Percentiles rank a stretch among this genome's conserved stretches.
These are phyloP conservation scores for Eutrema salsugineum DNA, from an alignment of 441 rosid genomes.

Conservation along the genomic window DNA sequence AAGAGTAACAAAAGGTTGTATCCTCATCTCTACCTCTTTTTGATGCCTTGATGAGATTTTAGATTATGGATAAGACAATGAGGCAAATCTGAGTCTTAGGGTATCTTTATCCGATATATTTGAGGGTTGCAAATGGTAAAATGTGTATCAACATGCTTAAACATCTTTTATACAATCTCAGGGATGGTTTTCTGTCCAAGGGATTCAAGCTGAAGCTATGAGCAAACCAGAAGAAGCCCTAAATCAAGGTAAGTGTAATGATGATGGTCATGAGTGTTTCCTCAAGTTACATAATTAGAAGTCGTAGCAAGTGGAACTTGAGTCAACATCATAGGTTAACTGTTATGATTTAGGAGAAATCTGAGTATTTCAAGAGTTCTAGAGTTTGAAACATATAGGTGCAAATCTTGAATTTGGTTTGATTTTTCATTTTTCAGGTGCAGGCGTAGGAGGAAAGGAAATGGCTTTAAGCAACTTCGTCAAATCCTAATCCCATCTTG, in stretches of 20 bases:
- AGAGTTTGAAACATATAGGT: too few species aligned
- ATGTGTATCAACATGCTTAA: background rate
- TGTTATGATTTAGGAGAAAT: background rate
- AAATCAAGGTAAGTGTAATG: background rate
- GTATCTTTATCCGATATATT: background rate
- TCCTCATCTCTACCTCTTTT: background rate
- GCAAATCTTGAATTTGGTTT: too few species aligned
- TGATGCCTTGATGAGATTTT: too few species aligned
- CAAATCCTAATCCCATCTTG: background rate
- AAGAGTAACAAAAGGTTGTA: conserved; percentile 25
- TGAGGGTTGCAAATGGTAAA: background rate
- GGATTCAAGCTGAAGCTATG: conserved; percentile 56
- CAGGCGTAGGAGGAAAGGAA: background rate
- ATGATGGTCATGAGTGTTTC: background rate
- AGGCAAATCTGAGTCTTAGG: background rate
- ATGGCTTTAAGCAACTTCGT: background rate
- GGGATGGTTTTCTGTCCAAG: conserved; percentile 54
- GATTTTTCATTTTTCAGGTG: background rate
- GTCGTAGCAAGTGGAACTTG: background rate
- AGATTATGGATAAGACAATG: background rate
- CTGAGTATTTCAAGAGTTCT: background rate
- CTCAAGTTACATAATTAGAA: background rate
- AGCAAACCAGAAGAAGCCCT: background rate
- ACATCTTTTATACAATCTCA: conserved; percentile 8
- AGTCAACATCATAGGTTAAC: background rate